phyloP scores from a whole-genome alignment of 108 stramenopile genomes.

The Bacterosira constricta region DNA sequence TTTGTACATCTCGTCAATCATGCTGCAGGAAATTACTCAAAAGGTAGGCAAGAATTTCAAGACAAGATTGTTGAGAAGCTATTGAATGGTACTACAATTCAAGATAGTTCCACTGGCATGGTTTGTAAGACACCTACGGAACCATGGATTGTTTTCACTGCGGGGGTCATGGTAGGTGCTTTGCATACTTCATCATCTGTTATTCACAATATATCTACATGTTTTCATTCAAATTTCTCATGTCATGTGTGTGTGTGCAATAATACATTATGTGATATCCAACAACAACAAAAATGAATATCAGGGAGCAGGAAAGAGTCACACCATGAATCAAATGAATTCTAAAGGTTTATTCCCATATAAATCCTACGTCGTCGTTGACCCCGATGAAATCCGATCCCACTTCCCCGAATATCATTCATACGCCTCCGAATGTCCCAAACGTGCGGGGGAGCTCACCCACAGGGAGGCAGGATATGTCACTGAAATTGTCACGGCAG shows the following conservation, averaged over 20 bases:
- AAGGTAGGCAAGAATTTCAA: conserved; percentile 86
- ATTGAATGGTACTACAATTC: conserved; percentile 57
- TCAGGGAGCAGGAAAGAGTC: conserved; percentile 76
- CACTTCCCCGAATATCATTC: conserved; percentile 79
- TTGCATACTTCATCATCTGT: neutral
- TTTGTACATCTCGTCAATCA: neutral
- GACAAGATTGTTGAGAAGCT: conserved; percentile 77
- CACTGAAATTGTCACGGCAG: conserved; percentile 67
- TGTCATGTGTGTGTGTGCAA: too few relatives aligned
- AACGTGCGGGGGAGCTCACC: conserved; percentile 74
- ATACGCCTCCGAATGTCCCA: conserved; percentile 66
- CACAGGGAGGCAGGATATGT: conserved; percentile 85
- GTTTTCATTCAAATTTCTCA: too few relatives aligned
- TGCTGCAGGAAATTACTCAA: conserved; percentile 55
- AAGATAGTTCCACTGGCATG: conserved; percentile 63
- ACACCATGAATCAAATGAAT: conserved; percentile 74
- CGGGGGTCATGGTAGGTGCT: conserved; percentile 83
- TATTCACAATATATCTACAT: too few relatives aligned
- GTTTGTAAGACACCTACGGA: conserved; percentile 82
- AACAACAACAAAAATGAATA: neutral
- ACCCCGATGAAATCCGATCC: conserved; percentile 84
- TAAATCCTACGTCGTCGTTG: conserved; percentile 80
- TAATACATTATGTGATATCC: too few relatives aligned
- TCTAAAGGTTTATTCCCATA: conserved; percentile 77
- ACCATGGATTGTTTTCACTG: conserved; percentile 91